Base-by-base conservation (phyloP, 2,329 filamentous ascomycete genomes). In the Atkinsonella texensis region DNA sequence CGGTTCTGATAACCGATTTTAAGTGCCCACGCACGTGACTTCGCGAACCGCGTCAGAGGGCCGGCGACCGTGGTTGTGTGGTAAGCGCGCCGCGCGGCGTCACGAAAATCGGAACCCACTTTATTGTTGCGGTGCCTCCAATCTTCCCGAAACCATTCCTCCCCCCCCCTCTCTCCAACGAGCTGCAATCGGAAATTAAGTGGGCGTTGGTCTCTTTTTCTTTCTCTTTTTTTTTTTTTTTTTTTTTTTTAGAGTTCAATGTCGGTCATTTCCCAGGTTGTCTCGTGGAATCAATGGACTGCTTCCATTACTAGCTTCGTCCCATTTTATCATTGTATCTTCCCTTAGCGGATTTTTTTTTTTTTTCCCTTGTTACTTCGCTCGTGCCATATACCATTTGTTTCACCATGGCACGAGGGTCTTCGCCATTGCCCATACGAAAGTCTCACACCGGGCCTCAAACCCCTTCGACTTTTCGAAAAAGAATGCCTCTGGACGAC, bases 401-500 rank as follows among this genome's bases (percentile, higher is more conserved):
- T 47, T 47, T 52, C 52, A 55, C 50, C 44, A 68, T 67, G 64
- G 60, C 63, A 35, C 56, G 47, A 43, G 56, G 51, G 49, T 62
- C 61, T 40, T 65, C 69, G 50, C 63, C 63, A 15, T 52, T 65
- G 53, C 64, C 64, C 15, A 56, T 64, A 28, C 57, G 65, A 55
- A 63, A 62, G 48, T 57, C 62, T 38, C 62, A 57, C 52, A 54
- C 58, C 32, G 46, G 62, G 15, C 60, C 63, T 48, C 60, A 58
- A 55, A 63, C 60, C 5, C 62, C 61, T 3, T 60, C 60, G 11
- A 48, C 59, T 38, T 55, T 57, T 40, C 61, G 54, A 52, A 54
- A 67, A 8, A 52, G 55, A 20, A 52, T 56, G 23, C 45, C 50
- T 11, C 33, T 59, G 10, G 52, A 71, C 45, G 70, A 72, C 39